Evolutionary conservation across 805 yeast genomes (phyloP).

Genomic region (Priceomyces fermenticarens): DNA sequence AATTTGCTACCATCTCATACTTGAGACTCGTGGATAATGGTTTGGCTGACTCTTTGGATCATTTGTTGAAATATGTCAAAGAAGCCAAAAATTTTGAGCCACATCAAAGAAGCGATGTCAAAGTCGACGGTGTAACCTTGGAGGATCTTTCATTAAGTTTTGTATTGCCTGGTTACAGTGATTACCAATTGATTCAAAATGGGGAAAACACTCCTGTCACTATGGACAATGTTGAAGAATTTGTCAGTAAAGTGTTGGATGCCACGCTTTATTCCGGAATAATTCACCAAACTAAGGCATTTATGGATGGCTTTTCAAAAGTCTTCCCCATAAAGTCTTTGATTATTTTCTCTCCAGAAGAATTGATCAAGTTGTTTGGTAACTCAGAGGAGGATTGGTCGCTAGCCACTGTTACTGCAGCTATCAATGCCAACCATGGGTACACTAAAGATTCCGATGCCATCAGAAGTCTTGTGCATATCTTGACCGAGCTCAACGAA

Average conservation of each 20-base stretch:
- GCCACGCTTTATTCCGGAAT: constrained; percentile 64
- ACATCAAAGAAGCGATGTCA: constrained; percentile 13
- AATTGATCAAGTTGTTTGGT: constrained; percentile 70
- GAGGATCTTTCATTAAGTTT: constrained; percentile 60
- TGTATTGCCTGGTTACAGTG: constrained; percentile 73
- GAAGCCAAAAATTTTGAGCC: constrained; percentile 14
- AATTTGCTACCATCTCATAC: constrained; percentile 29
- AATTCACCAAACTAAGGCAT: constrained; percentile 58
- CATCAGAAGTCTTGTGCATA: constrained; percentile 57
- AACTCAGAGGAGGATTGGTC: constrained; percentile 87
- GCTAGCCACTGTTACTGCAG: constrained; percentile 50
- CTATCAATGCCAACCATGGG: constrained; percentile 87
- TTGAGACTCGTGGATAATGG: constrained; percentile 54
- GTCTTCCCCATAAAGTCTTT: constrained; percentile 79
- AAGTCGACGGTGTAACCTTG: constrained; percentile 39
- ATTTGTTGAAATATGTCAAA: constrained; percentile 43
- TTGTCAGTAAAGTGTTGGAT: constrained; percentile 56
- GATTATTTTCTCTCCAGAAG: constrained; percentile 69
- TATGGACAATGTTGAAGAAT: constrained; percentile 52
- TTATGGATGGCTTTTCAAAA: constrained; percentile 75
- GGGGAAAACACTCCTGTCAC: constrained; percentile 56
- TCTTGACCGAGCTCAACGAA: constrained; percentile 53
- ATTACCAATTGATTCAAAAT: constrained; percentile 51
- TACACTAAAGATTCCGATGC: constrained; percentile 67
- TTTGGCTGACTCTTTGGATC: constrained; percentile 56